Percentiles rank a stretch among this genome's conserved stretches.
Evolutionary conservation across 805 yeast species (phyloP).

Genomic region (Candida verbasci): DNA sequence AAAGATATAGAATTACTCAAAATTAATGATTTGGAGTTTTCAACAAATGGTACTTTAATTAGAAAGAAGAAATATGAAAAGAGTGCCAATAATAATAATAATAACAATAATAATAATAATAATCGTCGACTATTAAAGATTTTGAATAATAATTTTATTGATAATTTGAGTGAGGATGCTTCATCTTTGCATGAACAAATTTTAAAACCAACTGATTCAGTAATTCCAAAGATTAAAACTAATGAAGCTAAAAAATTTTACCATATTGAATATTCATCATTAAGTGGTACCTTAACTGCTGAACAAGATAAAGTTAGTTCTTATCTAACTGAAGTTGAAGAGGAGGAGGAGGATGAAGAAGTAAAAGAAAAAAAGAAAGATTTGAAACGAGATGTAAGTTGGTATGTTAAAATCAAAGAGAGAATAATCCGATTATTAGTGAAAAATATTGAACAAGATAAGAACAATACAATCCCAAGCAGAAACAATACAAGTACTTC

Average conservation of each 20-base stretch:
- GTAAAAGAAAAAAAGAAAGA: no score
- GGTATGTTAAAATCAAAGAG: background rate
- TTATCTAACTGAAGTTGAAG: background rate
- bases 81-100: background rate
- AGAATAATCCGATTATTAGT: background rate
- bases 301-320: conserved; percentile 1
- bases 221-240: background rate
- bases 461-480: background rate
- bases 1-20: background rate
- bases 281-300: conserved; percentile 1
- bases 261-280: conserved; percentile 4
- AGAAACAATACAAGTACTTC: background rate
- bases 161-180: no score
- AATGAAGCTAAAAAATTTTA: conserved; percentile 3
- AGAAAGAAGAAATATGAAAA: no score
- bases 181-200: no score
- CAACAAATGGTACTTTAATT: conserved; percentile 1
- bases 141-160: background rate
- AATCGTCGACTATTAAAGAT: background rate
- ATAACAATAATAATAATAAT: background rate
- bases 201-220: no score
- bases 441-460: background rate
- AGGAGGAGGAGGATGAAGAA: background rate
- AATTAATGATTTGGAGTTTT: conserved; percentile 4
- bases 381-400: background rate